Base-by-base conservation (phyloP, 176 grass and related monocot species). In the Eragrostis curvula region DNA sequence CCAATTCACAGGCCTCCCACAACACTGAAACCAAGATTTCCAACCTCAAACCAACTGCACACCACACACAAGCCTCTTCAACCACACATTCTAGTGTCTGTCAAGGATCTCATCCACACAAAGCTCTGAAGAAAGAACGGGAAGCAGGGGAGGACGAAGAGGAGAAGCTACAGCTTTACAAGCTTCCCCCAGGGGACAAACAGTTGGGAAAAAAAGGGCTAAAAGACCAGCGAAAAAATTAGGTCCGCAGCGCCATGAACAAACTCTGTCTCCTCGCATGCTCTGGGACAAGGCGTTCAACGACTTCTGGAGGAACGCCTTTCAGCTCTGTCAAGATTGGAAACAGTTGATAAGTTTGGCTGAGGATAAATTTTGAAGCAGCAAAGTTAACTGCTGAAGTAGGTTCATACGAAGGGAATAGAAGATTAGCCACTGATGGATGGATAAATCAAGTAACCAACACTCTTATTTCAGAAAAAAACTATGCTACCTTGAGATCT, bases 221-320 rank as follows among this genome's bases (percentile, higher is more conserved):
- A 71, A 44, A 28, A 69, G 1, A 24, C 5, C n/a, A 12, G 57
- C 0, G 9, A 40, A 68, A 40, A 68, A 74, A 84, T 85, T 89
- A 97, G 77, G 91, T 89, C 45, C 84, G 86, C 82, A 98, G 86
- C 28, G 92, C 92, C 92, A 98, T 95, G 86, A 95, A 95, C 90
- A 91, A 79, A 15, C 88, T 94, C 83, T 94, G 92, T 81, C 90
- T 91, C 79, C 92, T 88, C 0, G 92, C 88, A 18, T 98, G 96
- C 70, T 98, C 92, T 3, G 96, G 92, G 70, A 93, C 73, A 78
- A 95, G 90, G 21, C 88, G 86, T 43, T 95, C 88, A 10, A 85
- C 36, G 21, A 79, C 88, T 74, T 91, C 88, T 1, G 70, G 86
- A 64, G 90, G 82, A 67, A 95, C 81, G 2, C 86, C 81, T 18